Conservation (phyloP, 2,329 filamentous ascomycete genomes). For the Alternaria solani region DNA sequence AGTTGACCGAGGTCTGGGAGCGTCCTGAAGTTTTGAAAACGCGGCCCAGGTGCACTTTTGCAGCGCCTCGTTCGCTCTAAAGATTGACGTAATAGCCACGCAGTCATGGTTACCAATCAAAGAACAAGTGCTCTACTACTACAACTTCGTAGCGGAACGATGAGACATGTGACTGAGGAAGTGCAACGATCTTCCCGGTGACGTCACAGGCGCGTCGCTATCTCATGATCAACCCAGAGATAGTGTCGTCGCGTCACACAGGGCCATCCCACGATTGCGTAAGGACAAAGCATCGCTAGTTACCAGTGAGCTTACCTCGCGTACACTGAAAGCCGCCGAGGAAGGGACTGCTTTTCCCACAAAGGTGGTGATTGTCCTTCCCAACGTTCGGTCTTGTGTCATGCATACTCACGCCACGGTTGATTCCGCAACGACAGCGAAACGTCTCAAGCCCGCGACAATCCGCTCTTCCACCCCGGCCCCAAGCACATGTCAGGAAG, state of each 20-base stretch:
- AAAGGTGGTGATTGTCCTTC: not conserved
- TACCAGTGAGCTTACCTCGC: not conserved
- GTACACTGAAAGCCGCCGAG: not conserved
- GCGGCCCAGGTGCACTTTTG: not conserved
- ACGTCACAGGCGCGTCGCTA: not conserved
- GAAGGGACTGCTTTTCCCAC: not conserved
- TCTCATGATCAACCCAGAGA: not conserved
- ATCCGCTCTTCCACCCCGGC: not conserved
- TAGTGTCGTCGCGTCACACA: not conserved
- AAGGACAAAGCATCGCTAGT: not conserved
- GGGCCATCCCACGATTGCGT: not conserved
- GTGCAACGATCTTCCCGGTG: not conserved
- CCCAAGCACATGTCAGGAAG: not conserved
- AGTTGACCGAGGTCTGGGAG: not conserved
- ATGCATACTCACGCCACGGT: constrained; percentile 1
- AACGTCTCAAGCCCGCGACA: not conserved
- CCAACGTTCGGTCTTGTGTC: constrained; percentile 2
- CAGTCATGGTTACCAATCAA: not conserved
- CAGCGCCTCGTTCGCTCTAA: not conserved
- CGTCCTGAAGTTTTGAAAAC: not conserved
- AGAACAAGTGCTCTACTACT: no score
- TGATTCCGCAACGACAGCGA: constrained; percentile 3
- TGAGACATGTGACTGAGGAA: not conserved
- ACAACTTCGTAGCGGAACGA: not conserved
- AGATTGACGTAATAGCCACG: not conserved